These are phyloP conservation scores for Aspergillus nidulans DNA, from an alignment of 495 filamentous ascomycete species.

Conservation along the genomic window DNA sequence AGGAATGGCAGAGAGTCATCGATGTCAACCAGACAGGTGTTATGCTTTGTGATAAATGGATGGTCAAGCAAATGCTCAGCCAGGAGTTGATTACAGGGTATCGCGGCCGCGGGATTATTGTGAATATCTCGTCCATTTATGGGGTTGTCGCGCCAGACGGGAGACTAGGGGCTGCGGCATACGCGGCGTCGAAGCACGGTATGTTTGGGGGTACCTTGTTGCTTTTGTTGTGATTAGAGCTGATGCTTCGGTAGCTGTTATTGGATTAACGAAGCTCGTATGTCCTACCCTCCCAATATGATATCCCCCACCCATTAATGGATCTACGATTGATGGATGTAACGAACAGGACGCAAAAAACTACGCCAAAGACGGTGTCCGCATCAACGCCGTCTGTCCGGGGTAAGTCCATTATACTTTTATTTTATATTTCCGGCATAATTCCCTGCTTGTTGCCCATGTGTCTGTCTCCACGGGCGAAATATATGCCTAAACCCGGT, in stretches of 20 bases:
- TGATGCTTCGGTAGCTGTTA: conserved; percentile 14
- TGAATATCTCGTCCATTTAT: conserved; percentile 30
- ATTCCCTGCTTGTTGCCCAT: too few relatives aligned
- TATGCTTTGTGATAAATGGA: conserved; percentile 42
- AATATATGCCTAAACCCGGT: neutral
- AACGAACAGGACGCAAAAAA: conserved; percentile 35
- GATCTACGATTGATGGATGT: too few relatives aligned
- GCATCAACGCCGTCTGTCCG: conserved; percentile 49
- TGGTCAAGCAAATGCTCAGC: conserved; percentile 47
- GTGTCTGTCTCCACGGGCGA: too few relatives aligned
- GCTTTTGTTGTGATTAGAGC: neutral
- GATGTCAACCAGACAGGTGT: conserved; percentile 45
- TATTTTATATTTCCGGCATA: too few relatives aligned
- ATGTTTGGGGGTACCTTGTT: conserved; percentile 7
- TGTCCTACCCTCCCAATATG: neutral
- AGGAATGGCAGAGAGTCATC: conserved; percentile 39
- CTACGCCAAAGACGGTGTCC: conserved; percentile 40
- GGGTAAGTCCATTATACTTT: conserved; percentile 20
- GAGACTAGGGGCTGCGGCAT: conserved; percentile 25
- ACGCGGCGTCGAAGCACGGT: conserved; percentile 43
- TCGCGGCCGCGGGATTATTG: conserved; percentile 26
- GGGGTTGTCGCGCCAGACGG: conserved; percentile 20
- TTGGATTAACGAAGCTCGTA: conserved; percentile 42
- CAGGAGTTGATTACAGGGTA: conserved; percentile 33
- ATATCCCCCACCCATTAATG: too few relatives aligned